Base-by-base conservation (phyloP, 106 monocot species). In the Xerophyta viscosa region DNA sequence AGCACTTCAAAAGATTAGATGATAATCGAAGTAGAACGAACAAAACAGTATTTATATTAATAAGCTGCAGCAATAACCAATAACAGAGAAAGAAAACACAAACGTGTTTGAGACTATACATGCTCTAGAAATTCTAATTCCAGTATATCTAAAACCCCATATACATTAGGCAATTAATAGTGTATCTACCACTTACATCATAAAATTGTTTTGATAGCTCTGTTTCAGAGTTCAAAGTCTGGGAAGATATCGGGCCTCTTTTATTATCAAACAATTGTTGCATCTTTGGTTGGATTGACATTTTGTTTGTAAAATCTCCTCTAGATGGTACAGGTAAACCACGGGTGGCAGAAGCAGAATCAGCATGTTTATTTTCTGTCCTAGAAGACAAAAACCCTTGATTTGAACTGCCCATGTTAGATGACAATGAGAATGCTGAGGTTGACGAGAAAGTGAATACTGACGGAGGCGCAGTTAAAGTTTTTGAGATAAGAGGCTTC, bases 181-280 rank as follows among this genome's bases (percentile, higher is more conserved):
- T n/a, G n/a, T n/a, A n/a, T n/a, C n/a, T n/a, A n/a, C n/a, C n/a
- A 24, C 88, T 79, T 77, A 96, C 94, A 66, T 66, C 81, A 58
- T 89, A 84, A 52, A 88, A 89, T 20, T 78, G 67, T 57, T 84
- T 81, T 41, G 76, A 61, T 20, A 79, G 23, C 12, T 88, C 78
- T 39, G 58, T 28, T 41, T 69, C 75, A 66, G 91, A 70, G 19
- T 66, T 62, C 36, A 65, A 41, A 31, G 59, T 64, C 44, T 58
- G 71, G 46, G 52, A 27, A 49, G 46, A 48, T 51, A 63, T 80
- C 44, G 37, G 44, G 27, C 23, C 61, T 76, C 46, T 60, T 27
- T 26, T n/a, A 45, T 66, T 64, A 12, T 65, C 52, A 50, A 56
- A 36, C 0, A 65, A 46, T 52, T 48, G 42, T 37, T 67, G 69